Base-by-base conservation (phyloP, 2,329 filamentous ascomycete genomes). In the Fragosphaeria purpurea region DNA sequence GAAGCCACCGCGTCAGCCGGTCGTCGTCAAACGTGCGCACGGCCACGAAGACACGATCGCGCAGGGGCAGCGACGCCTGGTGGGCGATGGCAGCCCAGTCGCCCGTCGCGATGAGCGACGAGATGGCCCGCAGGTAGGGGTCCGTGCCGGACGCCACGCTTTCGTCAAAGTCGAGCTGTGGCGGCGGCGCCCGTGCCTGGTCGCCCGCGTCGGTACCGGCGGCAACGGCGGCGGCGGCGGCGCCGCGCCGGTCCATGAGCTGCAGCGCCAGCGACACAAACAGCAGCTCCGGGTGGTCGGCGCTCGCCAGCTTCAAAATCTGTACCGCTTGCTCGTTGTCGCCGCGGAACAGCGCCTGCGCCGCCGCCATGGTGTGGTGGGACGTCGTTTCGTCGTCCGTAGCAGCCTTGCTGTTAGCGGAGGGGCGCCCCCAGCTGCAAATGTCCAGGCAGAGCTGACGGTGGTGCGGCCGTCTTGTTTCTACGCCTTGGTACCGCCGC, bases 61-160 rank as follows among this genome's bases (percentile, higher is more conserved):
- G 76, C 2, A 93, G 75, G 1, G 86, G 83, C 2, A 94, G 74
- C 33, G 86, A 85, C 22, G 76, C 72, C 61, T 89, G 86, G 56
- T 83, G 78, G 40, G 85, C 82, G 41, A 93, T 85, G 41, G 77
- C 76, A 13, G 77, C 71, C 88, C 88, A 93, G 62, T 88, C 78
- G 5, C 84, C 83, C 0, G 82, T 87, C 8, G 83, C 82, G 54
- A 93, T 86, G 57, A 87, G 82, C 4, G 83, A 82, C 31, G 88
- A 86, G 45, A 93, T 84, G 6, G 86, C 86, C 50, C 86, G 83
- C 31, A 93, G 75, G 61, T 90, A 91, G 0, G 86, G 83, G 59
- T 93, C 86, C 0, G 83, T 81, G 54, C 84, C 78, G 52, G 76
- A 79, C 32, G 80, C 77, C 11, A 79, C 71, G 2, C 70, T 69